Evolutionary conservation across 2,329 filamentous ascomycete species (phyloP), one percentile per base, ranked within the genome.

Genomic region (Cryphonectria japonica): DNA sequence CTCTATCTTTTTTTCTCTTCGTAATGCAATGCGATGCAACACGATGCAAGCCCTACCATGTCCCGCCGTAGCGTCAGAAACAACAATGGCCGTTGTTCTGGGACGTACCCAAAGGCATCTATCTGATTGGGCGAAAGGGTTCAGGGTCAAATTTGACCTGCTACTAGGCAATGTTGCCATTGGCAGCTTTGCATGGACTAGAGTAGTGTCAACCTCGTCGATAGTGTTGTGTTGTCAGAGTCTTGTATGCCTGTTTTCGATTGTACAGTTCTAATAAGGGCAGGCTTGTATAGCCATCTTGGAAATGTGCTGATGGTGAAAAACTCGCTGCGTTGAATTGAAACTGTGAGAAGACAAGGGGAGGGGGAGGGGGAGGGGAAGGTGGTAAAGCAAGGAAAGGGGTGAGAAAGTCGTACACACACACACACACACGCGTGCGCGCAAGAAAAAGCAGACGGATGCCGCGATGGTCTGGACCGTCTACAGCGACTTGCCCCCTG

Each of bases 401-500:
- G 34, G 34, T 34, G 34, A 34, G 34, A 34, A 34, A 46, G 16
- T 11, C 8, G 2, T 8, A 39, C 7, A 11, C 8, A 39, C 37
- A 39, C 37, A 39, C 37, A 39, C 7, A 39, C 8, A 11, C 37
- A 39, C 37, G 26, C 26, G 26, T 26, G 26, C 26, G 26, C 26
- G 26, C 26, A 26, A 26, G 11, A 29, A 32, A 14, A 29, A 19
- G 14, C 3, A 8, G 54, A 32, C 1, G 26, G 26, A 32, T 26
- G n/a, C n/a, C 2, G 32, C 26, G 19, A 39, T 50, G 63, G 63
- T 34, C 63, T 52, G 63, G 63, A 66, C 63, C 63, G 43, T 19
- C 61, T 46, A 26, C 34, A 14, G 34, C 11, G 14, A 22, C 9
- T 9, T 11, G 34, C 6, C 37, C 37, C 61, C 22, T 63, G 34